Base-by-base conservation (phyloP, 495 filamentous ascomycete species). In the Tuber melanosporum region DNA sequence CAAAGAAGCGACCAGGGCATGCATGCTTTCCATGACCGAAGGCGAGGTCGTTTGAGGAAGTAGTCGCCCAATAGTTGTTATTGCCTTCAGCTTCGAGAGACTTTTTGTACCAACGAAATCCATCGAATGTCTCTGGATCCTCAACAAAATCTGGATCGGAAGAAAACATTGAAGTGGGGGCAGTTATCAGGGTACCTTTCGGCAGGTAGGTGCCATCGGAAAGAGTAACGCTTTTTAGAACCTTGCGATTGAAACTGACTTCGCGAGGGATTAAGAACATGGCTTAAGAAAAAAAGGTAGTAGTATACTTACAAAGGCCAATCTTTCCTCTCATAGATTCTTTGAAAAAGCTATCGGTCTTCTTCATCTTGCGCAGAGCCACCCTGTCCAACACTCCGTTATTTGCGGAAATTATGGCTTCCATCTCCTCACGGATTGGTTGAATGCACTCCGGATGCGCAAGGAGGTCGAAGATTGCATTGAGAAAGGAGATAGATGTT, bases 1-100 rank as follows among this genome's bases (percentile, higher is more conserved):
- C 87, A 84, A 89, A 87, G 83, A 89, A 89, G n/a, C 88, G 83
- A 20, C 87, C 88, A 9, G 88, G 87, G 73, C 88, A 89, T 9
- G 86, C 87, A 80, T 88, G 85, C 72, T 83, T 85, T n/a, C 89
- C 89, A 19, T 85, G 77, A 3, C 89, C 89, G 76, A 89, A 90
- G 74, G 85, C 84, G 69, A 89, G 76, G 73, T 86, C 84, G 6
- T 85, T 81, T 15, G 85, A 82, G 2, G 84, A 80, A 12, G 88
- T 86, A 43, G 85, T 83, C 12, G 85, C 85, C 77, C 87, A 88
- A 43, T 88, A 86, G 69, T 85, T 79, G 10, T 77, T 79, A 19
- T 79, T 81, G 7, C 83, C 80, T 22, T 80, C 62, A 26, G 87
- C 76, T 8, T 88, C 84, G 32, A 88, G 78, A 62, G 57, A 26